Evolutionary conservation across 768 basidiomycete species (phyloP).

Genomic region (Epithele typhae): DNA sequence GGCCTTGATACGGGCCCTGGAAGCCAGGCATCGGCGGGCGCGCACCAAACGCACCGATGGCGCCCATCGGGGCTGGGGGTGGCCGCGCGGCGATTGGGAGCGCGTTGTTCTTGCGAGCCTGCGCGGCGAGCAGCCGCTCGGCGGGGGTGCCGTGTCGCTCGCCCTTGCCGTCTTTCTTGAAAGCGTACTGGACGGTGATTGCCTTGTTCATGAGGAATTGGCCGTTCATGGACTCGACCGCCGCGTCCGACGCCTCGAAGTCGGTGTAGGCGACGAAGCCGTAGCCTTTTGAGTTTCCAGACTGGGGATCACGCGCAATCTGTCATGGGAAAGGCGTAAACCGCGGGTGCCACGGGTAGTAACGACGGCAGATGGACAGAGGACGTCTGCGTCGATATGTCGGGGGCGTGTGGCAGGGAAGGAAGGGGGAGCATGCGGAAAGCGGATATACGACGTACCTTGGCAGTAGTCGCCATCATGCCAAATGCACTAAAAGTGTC

Average conservation of each 20-base stretch:
- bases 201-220: slow-evolving; percentile 99
- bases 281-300: slow-evolving; percentile 90
- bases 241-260: slow-evolving; percentile 95
- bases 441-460: slow-evolving; percentile 42
- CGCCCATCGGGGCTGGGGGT: slow-evolving; percentile 60
- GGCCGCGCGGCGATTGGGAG: slow-evolving; percentile 75
- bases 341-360: neutral
- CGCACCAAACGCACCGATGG: slow-evolving; percentile 48
- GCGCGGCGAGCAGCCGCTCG: slow-evolving; percentile 92
- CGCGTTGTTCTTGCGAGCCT: slow-evolving; percentile 94
- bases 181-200: slow-evolving; percentile 95
- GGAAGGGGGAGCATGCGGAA: slow-evolving; percentile 2
- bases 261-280: slow-evolving; percentile 97
- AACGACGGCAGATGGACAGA: neutral
- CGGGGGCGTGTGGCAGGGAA: no score
- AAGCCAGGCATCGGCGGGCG: slow-evolving; percentile 66
- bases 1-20: slow-evolving; percentile 82
- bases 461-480: slow-evolving; percentile 86
- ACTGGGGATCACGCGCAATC: slow-evolving; percentile 87
- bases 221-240: slow-evolving; percentile 94
- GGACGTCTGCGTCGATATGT: no score
- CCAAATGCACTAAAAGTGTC: slow-evolving; percentile 97
- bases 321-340: slow-evolving; percentile 29
- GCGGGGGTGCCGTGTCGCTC: slow-evolving; percentile 96
- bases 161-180: slow-evolving; percentile 99